These are phyloP conservation scores for Ceratocystiopsis brevicomis DNA, from an alignment of 2,329 filamentous ascomycete species.

Conservation along the genomic window DNA sequence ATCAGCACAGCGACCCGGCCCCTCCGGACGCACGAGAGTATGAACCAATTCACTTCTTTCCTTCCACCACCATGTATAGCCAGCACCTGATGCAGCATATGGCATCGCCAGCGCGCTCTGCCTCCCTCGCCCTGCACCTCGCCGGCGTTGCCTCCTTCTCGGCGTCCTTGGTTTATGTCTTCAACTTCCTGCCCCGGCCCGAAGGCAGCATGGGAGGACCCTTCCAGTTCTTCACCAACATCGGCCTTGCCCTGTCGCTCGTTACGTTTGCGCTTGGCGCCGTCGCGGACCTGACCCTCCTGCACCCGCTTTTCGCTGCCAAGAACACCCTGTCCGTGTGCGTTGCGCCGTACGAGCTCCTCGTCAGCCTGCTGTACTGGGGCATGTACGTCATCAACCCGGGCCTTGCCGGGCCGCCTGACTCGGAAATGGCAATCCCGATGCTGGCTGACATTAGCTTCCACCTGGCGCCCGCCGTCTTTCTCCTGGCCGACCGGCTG, in stretches of 20 bases:
- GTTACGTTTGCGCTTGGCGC: slow-evolving; percentile 42
- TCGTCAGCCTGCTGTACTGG: slow-evolving; percentile 60
- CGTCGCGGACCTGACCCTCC: slow-evolving; percentile 44
- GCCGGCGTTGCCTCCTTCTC: slow-evolving; percentile 32
- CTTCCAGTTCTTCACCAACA: slow-evolving; percentile 56
- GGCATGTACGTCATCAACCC: slow-evolving; percentile 39
- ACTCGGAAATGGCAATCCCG: slow-evolving; percentile 35
- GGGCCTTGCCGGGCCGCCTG: slow-evolving; percentile 31
- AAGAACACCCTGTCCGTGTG: slow-evolving; percentile 51
- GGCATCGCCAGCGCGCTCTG: slow-evolving; percentile 41
- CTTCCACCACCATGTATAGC: slow-evolving; percentile 15
- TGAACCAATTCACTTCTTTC: not conserved
- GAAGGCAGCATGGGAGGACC: slow-evolving; percentile 46
- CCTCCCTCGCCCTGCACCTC: slow-evolving; percentile 44
- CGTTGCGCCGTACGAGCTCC: slow-evolving; percentile 48
- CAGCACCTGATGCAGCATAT: slow-evolving; percentile 47
- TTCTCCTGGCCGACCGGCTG: slow-evolving; percentile 45
- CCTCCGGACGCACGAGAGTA: too few species aligned
- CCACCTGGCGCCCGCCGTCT: slow-evolving; percentile 45
- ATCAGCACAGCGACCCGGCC: too few species aligned
- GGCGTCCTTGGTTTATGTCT: slow-evolving; percentile 33
- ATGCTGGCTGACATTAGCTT: slow-evolving; percentile 40
- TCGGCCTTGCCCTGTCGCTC: slow-evolving; percentile 44
- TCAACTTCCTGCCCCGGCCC: slow-evolving; percentile 29
- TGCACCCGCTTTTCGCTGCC: slow-evolving; percentile 34